Conservation (phyloP, 495 filamentous ascomycete species). For the Xylaria scruposa region DNA sequence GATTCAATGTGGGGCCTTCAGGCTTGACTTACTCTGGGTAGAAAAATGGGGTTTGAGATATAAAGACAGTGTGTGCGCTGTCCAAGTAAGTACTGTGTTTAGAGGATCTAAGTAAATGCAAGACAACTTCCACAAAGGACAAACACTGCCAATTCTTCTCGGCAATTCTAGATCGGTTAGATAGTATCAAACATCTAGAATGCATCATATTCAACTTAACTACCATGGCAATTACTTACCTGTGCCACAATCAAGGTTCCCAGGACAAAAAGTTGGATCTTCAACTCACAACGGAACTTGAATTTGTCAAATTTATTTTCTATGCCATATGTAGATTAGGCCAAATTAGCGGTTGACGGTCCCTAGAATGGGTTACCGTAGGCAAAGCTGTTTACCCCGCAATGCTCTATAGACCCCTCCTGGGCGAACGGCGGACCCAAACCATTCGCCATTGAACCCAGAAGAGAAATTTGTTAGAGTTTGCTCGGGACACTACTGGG, state of each 20-base stretch:
- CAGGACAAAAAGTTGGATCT: not conserved
- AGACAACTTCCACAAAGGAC: not conserved
- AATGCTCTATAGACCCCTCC: slow-evolving; percentile 10
- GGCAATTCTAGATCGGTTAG: not conserved
- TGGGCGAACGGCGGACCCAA: not conserved
- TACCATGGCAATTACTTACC: not conserved
- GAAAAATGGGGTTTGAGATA: not conserved
- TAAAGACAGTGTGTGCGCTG: not conserved
- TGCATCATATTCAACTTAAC: not conserved
- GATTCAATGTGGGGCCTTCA: not conserved
- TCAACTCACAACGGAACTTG: not conserved
- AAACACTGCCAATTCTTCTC: not conserved
- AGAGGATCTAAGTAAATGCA: no score
- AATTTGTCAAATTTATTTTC: not conserved
- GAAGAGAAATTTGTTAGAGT: slow-evolving; percentile 9
- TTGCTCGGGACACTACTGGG: slow-evolving; percentile 4
- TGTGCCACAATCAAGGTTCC: no score
- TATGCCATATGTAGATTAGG: slow-evolving; percentile 5
- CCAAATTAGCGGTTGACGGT: not conserved
- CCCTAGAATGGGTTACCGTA: not conserved
- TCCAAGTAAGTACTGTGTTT: not conserved
- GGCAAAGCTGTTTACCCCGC: slow-evolving; percentile 8
- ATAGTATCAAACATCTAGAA: not conserved
- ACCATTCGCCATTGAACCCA: not conserved
- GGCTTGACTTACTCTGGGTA: not conserved